These are phyloP conservation scores for Nemania sp. DNA, from an alignment of 2,329 filamentous ascomycete genomes.

Conservation along the genomic window DNA sequence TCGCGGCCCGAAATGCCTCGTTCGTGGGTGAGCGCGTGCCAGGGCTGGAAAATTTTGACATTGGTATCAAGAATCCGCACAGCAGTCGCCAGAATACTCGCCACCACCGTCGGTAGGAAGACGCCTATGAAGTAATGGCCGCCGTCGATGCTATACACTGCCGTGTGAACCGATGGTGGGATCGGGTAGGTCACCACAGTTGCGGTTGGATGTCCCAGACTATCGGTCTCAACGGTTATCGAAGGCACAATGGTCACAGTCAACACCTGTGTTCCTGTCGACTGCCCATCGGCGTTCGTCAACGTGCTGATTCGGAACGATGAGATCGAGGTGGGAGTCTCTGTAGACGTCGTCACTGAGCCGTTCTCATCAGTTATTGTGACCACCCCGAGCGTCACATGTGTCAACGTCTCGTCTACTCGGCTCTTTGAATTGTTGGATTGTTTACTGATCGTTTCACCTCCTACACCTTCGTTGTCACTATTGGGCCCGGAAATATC, in stretches of 20 bases:
- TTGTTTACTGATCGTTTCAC: neutral
- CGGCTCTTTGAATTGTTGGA: neutral
- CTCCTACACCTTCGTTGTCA: neutral
- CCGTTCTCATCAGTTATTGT: slow-evolving; percentile 1
- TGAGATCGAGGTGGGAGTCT: neutral
- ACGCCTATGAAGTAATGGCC: slow-evolving; percentile 34
- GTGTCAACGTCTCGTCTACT: neutral
- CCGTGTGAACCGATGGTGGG: neutral
- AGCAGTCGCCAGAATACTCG: slow-evolving; percentile 29
- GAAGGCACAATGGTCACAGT: slow-evolving; percentile 27
- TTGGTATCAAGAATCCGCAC: slow-evolving; percentile 35
- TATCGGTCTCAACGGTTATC: slow-evolving; percentile 24
- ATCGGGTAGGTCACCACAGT: slow-evolving; percentile 27
- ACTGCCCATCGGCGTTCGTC: slow-evolving; percentile 24
- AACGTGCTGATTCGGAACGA: slow-evolving; percentile 7
- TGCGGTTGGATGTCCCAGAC: slow-evolving; percentile 29
- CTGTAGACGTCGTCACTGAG: neutral
- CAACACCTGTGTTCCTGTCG: slow-evolving; percentile 29
- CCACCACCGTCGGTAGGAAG: slow-evolving; percentile 32
- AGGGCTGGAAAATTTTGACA: slow-evolving; percentile 42
- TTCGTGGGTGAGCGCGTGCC: slow-evolving; percentile 43
- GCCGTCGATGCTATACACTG: slow-evolving; percentile 3
- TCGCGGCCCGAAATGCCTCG: slow-evolving; percentile 40
- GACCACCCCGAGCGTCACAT: neutral
- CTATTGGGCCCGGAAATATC: neutral